phyloP scores from a whole-genome alignment of 2,329 filamentous ascomycete genomes.

The Monosporascus sp. region DNA sequence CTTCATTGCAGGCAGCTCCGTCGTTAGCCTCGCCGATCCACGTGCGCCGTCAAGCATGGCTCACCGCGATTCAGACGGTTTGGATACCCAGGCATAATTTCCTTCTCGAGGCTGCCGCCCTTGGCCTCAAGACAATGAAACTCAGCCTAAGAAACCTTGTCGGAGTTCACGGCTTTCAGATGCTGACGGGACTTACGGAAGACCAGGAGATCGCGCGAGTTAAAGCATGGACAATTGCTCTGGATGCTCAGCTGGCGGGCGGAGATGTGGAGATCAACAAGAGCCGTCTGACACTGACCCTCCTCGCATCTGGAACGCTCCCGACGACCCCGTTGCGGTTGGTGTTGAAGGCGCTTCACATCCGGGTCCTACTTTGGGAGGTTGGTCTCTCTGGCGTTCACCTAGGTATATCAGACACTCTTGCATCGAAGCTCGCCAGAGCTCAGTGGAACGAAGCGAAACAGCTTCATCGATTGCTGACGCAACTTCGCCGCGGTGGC shows the following conservation, averaged over 20 bases:
- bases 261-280: conserved; percentile 87
- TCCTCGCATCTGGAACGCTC: conserved; percentile 82
- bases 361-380: conserved; percentile 84
- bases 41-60: conserved; percentile 83
- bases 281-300: conserved; percentile 76
- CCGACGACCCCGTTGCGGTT: conserved; percentile 76
- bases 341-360: conserved; percentile 89
- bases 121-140: conserved; percentile 75
- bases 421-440: conserved; percentile 69
- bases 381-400: conserved; percentile 60
- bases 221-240: conserved; percentile 88
- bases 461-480: conserved; percentile 49
- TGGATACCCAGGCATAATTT: conserved; percentile 88
- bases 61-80: conserved; percentile 86
- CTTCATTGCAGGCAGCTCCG: conserved; percentile 50
- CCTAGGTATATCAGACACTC: conserved; percentile 58
- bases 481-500: conserved; percentile 36
- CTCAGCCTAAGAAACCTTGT: conserved; percentile 74
- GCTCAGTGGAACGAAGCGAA: conserved; percentile 79
- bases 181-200: conserved; percentile 72
- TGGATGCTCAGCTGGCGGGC: conserved; percentile 88
- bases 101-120: conserved; percentile 75
- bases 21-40: conserved; percentile 78
- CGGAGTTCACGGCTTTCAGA: conserved; percentile 71
- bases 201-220: conserved; percentile 82